phyloP scores from a whole-genome alignment of 2,329 filamentous ascomycete species.

The Penicillium frequentans region DNA sequence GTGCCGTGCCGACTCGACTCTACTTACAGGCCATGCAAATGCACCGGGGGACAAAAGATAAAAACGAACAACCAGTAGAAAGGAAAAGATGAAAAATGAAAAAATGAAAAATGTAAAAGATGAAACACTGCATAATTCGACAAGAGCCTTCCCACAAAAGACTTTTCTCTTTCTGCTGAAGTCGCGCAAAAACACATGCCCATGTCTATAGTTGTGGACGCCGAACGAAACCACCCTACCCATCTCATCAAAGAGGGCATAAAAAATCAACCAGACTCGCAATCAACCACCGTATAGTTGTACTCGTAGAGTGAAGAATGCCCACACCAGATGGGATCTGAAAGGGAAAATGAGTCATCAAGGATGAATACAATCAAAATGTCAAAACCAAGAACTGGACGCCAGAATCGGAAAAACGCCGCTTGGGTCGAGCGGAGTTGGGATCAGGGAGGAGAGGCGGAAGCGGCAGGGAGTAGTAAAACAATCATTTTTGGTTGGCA shows the following conservation, averaged over 20 bases:
- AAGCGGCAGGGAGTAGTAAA: neutral
- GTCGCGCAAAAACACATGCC: constrained; percentile 36
- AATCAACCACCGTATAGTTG: constrained; percentile 18
- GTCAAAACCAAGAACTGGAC: constrained; percentile 3
- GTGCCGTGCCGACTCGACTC: constrained; percentile 19
- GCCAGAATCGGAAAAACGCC: constrained; percentile 12
- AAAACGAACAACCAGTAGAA: constrained; percentile 1
- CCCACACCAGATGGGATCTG: constrained; percentile 25
- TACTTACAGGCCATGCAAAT: constrained; percentile 28
- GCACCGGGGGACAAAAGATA: constrained; percentile 13
- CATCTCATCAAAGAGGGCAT: constrained; percentile 30
- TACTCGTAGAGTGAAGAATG: constrained; percentile 28
- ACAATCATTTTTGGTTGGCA: neutral
- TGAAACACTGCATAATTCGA: constrained; percentile 18
- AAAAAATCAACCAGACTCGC: constrained; percentile 31
- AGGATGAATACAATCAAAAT: constrained; percentile 17
- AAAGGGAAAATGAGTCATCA: constrained; percentile 16
- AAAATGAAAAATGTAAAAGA: constrained; percentile 4
- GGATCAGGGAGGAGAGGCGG: neutral
- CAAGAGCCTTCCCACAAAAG: constrained; percentile 23
- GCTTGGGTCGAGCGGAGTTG: constrained; percentile 7
- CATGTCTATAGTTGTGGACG: constrained; percentile 44
- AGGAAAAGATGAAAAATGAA: neutral
- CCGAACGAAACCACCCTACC: constrained; percentile 39
- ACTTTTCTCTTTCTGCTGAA: constrained; percentile 30